A percentile compares a stretch with the other conserved stretches of the same genome.
phyloP scores from a whole-genome alignment of 768 basidiomycete species.

The Obba rivulosa region DNA sequence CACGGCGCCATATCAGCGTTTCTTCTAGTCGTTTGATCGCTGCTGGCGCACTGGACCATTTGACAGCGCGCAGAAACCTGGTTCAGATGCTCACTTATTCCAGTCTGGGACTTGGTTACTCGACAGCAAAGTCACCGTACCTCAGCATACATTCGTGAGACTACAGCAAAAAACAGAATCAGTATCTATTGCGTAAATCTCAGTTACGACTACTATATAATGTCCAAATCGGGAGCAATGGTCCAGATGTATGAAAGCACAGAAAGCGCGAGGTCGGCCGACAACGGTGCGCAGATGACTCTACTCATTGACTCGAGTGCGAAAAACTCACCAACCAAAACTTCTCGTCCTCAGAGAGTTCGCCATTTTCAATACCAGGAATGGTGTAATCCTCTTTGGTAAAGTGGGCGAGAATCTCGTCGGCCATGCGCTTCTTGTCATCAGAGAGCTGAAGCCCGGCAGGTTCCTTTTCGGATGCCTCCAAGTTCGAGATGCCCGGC shows the following conservation, averaged over 20 bases:
- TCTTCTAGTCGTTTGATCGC: conserved; percentile 64
- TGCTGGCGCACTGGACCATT: conserved; percentile 53
- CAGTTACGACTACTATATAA: background rate
- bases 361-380: conserved; percentile 38
- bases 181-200: background rate
- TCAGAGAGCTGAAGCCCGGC: conserved; percentile 34
- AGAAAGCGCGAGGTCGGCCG: no score
- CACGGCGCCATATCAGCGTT: conserved; percentile 76
- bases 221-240: no score
- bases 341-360: conserved; percentile 59
- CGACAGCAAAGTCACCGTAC: conserved; percentile 22
- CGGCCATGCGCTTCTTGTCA: conserved; percentile 43
- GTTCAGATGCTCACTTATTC: background rate
- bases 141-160: conserved; percentile 72
- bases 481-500: conserved; percentile 13
- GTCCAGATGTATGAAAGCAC: no score
- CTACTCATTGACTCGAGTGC: no score
- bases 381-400: conserved; percentile 44
- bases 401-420: conserved; percentile 58
- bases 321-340: conserved; percentile 62
- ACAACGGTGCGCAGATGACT: no score
- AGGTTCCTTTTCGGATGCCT: conserved; percentile 4
- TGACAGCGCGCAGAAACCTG: conserved; percentile 74
- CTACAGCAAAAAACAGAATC: conserved; percentile 10
- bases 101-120: background rate